These are phyloP conservation scores for Dimocarpus longan DNA, from an alignment of 345 rosid genomes.

Conservation along the genomic window DNA sequence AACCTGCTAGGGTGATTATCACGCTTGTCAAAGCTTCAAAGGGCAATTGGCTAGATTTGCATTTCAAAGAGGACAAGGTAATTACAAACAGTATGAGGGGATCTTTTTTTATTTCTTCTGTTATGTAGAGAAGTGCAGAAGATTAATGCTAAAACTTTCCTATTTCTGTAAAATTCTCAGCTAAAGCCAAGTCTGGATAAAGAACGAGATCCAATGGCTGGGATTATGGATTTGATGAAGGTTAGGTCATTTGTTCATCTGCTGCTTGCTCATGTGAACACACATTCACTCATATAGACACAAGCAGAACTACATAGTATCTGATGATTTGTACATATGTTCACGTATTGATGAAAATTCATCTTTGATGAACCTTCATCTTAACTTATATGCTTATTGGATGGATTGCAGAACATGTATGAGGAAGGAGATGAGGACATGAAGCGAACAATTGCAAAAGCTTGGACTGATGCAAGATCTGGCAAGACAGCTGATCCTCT, in stretches of 20 bases:
- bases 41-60: constrained; percentile 90
- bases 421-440: constrained; percentile 94
- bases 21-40: constrained; percentile 73
- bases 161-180: constrained; percentile 32
- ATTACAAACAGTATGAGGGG: not conserved
- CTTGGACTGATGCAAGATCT: constrained; percentile 98
- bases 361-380: not conserved
- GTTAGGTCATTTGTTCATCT: constrained; percentile 24
- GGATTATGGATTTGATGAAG: constrained; percentile 98
- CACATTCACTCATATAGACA: not conserved
- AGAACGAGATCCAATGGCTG: constrained; percentile 93
- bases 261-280: not conserved
- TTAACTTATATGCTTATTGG: too few species aligned
- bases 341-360: not conserved
- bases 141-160: not conserved
- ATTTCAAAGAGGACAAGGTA: constrained; percentile 93
- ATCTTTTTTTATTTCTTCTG: not conserved
- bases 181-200: constrained; percentile 80
- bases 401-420: constrained; percentile 73
- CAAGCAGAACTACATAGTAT: not conserved
- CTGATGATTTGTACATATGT: not conserved
- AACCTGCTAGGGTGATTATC: constrained; percentile 69
- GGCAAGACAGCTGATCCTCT: constrained; percentile 78
- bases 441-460: constrained; percentile 95
- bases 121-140: not conserved